Percentiles rank a stretch among this genome's conserved stretches.
These are phyloP conservation scores for Firmiana major DNA, from an alignment of 345 rosid species.

Conservation along the genomic window DNA sequence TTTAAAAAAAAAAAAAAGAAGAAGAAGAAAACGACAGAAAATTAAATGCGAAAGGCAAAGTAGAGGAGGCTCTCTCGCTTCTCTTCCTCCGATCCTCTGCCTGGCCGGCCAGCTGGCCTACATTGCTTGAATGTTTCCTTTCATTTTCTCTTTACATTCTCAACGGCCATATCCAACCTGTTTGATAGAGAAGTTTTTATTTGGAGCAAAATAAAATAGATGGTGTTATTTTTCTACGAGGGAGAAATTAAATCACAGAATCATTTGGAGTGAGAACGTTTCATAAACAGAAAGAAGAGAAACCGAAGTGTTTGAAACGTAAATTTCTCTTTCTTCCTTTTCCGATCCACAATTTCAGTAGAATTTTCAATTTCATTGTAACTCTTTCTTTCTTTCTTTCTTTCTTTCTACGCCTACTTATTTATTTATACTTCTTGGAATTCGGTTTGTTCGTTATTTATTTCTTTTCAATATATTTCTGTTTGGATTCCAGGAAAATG, in stretches of 20 bases:
- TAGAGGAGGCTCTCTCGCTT: not conserved
- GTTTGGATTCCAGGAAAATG: constrained; percentile 47
- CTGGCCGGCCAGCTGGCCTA: constrained; percentile 23
- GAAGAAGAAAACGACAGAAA: not conserved
- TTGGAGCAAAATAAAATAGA: too few relatives aligned
- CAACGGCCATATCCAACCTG: not conserved
- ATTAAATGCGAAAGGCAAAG: constrained; percentile 6
- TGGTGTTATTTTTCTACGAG: too few relatives aligned
- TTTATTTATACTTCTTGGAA: not conserved
- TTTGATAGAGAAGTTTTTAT: not conserved
- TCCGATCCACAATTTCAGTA: constrained; percentile 3
- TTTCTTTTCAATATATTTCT: not conserved
- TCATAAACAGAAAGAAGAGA: not conserved
- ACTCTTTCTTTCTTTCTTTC: not conserved
- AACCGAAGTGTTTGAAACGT: not conserved
- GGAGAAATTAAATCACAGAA: not conserved
- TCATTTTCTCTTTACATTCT: not conserved
- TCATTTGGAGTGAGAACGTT: not conserved
- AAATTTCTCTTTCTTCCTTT: not conserved
- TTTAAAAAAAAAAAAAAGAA: not conserved
- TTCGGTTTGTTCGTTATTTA: constrained; percentile 1
- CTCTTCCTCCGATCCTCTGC: not conserved
- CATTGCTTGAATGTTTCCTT: constrained; percentile 22
- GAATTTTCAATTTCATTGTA: not conserved
- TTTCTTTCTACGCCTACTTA: not conserved